Evolutionary conservation across 2,329 filamentous ascomycete genomes (phyloP).

Genomic region (Alternaria triticimaculans): DNA sequence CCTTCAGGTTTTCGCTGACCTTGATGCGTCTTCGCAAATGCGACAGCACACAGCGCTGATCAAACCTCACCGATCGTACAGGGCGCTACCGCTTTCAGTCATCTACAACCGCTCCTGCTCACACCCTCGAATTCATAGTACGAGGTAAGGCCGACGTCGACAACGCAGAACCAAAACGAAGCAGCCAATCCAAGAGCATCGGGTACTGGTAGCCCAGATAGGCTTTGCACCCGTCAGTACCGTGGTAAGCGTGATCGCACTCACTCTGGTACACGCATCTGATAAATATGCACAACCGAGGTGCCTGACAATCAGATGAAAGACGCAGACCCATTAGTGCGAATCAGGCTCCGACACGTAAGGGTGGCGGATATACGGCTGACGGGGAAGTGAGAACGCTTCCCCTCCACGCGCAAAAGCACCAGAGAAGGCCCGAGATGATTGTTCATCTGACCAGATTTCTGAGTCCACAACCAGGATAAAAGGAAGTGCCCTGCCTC

Average conservation of each 20-base stretch:
- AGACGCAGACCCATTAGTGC: neutral
- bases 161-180: neutral
- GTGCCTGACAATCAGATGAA: neutral
- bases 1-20: neutral
- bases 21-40: neutral
- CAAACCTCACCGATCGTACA: neutral
- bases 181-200: neutral
- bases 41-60: neutral
- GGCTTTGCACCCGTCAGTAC: neutral
- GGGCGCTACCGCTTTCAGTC: neutral
- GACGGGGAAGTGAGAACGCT: neutral
- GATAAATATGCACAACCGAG: neutral
- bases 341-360: neutral
- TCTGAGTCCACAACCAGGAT: neutral
- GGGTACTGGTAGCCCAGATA: neutral
- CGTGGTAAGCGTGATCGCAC: neutral
- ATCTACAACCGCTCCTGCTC: neutral
- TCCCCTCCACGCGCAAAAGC: neutral
- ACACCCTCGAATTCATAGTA: neutral
- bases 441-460: neutral
- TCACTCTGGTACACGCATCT: neutral
- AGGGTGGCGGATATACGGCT: neutral
- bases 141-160: neutral
- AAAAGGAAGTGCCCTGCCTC: neutral
- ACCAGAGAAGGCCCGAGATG: conserved; percentile 8